These are phyloP conservation scores for Amanita rubescens DNA, from an alignment of 768 basidiomycete genomes.

Conservation along the genomic window DNA sequence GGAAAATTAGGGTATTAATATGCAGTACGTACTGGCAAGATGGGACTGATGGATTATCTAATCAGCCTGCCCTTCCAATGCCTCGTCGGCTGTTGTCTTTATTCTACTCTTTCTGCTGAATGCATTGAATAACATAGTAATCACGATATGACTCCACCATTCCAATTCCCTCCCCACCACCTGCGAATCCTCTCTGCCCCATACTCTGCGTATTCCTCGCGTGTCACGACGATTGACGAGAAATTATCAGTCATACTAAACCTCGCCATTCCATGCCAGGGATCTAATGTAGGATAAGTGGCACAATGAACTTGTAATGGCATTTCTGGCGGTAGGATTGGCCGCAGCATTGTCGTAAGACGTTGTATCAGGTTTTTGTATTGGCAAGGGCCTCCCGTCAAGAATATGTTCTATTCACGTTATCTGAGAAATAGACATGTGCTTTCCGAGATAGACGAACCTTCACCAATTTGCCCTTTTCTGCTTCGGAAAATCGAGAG, in stretches of 20 bases:
- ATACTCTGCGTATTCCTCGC: conserved; percentile 83
- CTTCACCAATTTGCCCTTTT: conserved; percentile 69
- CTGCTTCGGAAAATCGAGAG: conserved; percentile 55
- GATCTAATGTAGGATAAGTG: conserved; percentile 60
- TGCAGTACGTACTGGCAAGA: too few species aligned
- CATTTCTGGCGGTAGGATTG: conserved; percentile 80
- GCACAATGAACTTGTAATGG: conserved; percentile 59
- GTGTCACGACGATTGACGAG: conserved; percentile 49
- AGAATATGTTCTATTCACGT: conserved; percentile 67
- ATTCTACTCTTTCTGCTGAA: too few species aligned
- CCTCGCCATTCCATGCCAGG: conserved; percentile 91
- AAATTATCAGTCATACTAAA: conserved; percentile 57
- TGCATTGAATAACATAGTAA: neutral
- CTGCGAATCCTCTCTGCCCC: conserved; percentile 81
- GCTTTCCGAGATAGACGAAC: conserved; percentile 32
- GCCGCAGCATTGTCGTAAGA: conserved; percentile 67
- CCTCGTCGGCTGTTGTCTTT: too few species aligned
- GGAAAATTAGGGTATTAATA: too few species aligned
- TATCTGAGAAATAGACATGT: neutral
- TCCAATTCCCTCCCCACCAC: conserved; percentile 95
- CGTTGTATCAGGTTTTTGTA: conserved; percentile 63
- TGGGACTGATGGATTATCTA: too few species aligned
- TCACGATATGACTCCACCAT: conserved; percentile 27
- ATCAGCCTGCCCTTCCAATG: too few species aligned
- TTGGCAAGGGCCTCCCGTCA: conserved; percentile 78